Base-by-base conservation (phyloP, 2,329 filamentous ascomycete genomes). In the Dactylellina cionopaga region DNA sequence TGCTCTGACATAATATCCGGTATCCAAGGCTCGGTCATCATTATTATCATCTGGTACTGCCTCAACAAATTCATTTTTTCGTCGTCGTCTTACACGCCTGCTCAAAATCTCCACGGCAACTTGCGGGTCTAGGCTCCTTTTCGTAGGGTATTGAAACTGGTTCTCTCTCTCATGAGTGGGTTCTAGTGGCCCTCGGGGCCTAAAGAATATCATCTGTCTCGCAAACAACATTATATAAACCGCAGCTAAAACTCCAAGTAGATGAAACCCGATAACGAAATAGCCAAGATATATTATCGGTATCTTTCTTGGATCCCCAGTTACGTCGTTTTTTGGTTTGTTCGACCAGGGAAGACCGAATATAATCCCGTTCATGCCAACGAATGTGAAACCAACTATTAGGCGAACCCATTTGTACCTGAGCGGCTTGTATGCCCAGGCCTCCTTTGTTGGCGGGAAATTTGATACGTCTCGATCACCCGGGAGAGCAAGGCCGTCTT, bases 271-370 rank as follows among this genome's bases (percentile, higher is more conserved):
- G 1, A 29, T 1, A 7, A 27, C 39, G 24, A 43, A 19, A 13
- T 3, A 27, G 22, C 35, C 19, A 29, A 44, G 35, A 33, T 44
- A 44, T 31, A 31, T 25, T 29, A 58, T 58, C 2, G 52, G 52
- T 29, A 58, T 58, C 10, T 33, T 43, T 17, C 52, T 43, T 2
- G 35, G 17, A 37, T 11, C 11, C 4, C 52, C 52, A 4, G 13
- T 44, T n/a, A 43, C 24, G 25, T 25, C 17, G 2, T 25, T 5
- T 19, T 15, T 3, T 11, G 52, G 37, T 15, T 43, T 27, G 31
- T 44, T 55, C 13, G 51, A 24, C 51, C 51, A 55, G 27, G 51
- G 51, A 10, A 55, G 51, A n/a, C 9, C 31, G 17, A 55, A 55
- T 41, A 55, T 41, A 2, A 41, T 15, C 13, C 15, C 5, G 19